These are phyloP conservation scores for Boletellus ananiceps DNA, from an alignment of 768 basidiomycete genomes.

Conservation along the genomic window DNA sequence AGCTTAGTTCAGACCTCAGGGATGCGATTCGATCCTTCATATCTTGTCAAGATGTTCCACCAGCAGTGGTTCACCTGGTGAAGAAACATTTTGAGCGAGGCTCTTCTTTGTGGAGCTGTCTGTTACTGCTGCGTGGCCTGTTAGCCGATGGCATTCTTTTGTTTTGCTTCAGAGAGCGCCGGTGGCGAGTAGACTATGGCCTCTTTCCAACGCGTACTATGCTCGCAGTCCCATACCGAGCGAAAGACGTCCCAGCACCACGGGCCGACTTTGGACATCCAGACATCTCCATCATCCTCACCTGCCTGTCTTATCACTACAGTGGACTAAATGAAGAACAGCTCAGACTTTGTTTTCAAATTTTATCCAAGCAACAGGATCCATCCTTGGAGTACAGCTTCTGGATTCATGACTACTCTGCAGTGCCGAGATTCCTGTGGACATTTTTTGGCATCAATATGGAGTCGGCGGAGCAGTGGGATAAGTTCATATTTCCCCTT, in stretches of 20 bases:
- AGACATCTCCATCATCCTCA: slow-evolving; percentile 17
- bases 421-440: slow-evolving; percentile 29
- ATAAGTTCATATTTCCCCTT: slow-evolving; percentile 25
- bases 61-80: background rate
- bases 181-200: slow-evolving; percentile 29
- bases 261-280: slow-evolving; percentile 27
- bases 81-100: slow-evolving; percentile 1
- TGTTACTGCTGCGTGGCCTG: slow-evolving; percentile 35
- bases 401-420: slow-evolving; percentile 18
- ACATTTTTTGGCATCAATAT: slow-evolving; percentile 38
- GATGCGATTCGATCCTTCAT: slow-evolving; percentile 16
- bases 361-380: slow-evolving; percentile 8
- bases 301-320: slow-evolving; percentile 22
- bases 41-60: slow-evolving; percentile 5
- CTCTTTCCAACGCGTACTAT: slow-evolving; percentile 4
- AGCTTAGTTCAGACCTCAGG: background rate
- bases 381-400: slow-evolving; percentile 15
- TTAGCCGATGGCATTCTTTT: slow-evolving; percentile 20
- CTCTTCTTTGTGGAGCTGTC: slow-evolving; percentile 13
- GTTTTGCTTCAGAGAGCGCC: slow-evolving; percentile 16
- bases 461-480: slow-evolving; percentile 33
- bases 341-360: background rate
- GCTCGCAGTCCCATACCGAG: slow-evolving; percentile 27
- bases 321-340: slow-evolving; percentile 13
- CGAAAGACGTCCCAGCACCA: slow-evolving; percentile 24